Base-by-base conservation (phyloP, 495 filamentous ascomycete genomes). In the Trichoderma reesei region DNA sequence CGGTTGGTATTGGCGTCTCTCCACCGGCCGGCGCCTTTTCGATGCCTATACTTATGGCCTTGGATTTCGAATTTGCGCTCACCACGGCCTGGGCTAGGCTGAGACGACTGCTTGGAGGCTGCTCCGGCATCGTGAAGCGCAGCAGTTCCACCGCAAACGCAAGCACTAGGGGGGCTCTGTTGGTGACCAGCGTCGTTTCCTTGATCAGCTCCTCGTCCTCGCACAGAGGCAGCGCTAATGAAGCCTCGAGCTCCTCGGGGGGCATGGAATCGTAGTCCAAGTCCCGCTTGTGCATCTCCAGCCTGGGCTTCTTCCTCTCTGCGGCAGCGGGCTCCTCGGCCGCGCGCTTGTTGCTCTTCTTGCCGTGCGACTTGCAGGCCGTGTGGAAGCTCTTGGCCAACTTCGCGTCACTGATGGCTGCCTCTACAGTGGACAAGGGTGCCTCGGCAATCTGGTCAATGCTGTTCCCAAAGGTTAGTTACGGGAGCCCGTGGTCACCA, bases 41-140 rank as follows among this genome's bases (percentile, higher is more conserved):
- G 26, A 93, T 73, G 4, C 90, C 90, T 13, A 95, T 66, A 72
- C 80, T 89, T 46, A 87, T 80, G 34, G 90, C 90, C 70, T 91
- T 91, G 14, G 82, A 84, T 65, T 86, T 80, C 64, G 85, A 89
- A 67, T 91, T 92, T 41, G 84, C 83, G 69, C 89, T 91, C 31
- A 92, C 87, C 8, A 92, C 83, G 1, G 88, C 90, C 70, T 93
- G 90, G 0, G 82, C 89, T 31, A 95, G 75, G 70, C 90, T 92
- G 31, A 94, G 73, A 48, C 89, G 79, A 67, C 89, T 90, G 5
- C 88, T 91, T n/a, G 87, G 77, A 4, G 90, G 90, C 70, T 95
- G 90, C 65, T 87, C 85, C 0, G 90, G 88, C 86, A 90, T 92
- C 0, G 90, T 92, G 68, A 87, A 85, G 62, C 86, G 87, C 56